phyloP scores from a whole-genome alignment of 768 basidiomycete genomes.

The Podaxis carcinomalis region DNA sequence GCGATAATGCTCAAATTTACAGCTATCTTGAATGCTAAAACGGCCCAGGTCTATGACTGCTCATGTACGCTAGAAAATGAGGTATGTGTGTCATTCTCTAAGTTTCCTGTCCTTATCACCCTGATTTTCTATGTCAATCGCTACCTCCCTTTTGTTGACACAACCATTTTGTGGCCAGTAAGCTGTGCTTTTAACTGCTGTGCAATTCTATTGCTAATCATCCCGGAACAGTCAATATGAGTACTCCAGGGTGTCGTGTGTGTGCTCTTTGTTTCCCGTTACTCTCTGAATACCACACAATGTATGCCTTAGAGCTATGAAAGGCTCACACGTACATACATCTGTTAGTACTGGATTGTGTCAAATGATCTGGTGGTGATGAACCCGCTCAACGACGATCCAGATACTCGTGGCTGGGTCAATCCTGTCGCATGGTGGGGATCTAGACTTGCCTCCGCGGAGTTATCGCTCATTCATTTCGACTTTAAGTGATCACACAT shows the following conservation, averaged over 20 bases:
- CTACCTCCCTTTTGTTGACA: constrained; percentile 1
- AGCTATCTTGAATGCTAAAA: neutral
- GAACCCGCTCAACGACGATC: too few species aligned
- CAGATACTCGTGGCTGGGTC: neutral
- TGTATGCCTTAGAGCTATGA: neutral
- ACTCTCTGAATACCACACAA: neutral
- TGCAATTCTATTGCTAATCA: neutral
- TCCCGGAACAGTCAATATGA: neutral
- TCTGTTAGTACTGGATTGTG: neutral
- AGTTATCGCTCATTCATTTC: neutral
- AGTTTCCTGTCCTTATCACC: neutral
- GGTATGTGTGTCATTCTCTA: neutral
- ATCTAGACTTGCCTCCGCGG: neutral
- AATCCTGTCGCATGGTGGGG: neutral
- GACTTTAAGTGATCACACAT: neutral
- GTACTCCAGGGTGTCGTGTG: neutral
- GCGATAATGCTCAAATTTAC: neutral
- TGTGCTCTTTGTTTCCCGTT: neutral
- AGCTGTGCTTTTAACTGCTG: neutral
- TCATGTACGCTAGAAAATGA: constrained; percentile 1
- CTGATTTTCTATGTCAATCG: constrained; percentile 5
- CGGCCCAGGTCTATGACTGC: neutral
- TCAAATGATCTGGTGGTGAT: neutral
- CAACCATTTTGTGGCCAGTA: neutral
- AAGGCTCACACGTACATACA: neutral